A percentile compares a stretch with the other conserved stretches of the same genome.
Evolutionary conservation across 2,329 filamentous ascomycete genomes (phyloP).

Genomic region (Trichoderma guizhouense): DNA sequence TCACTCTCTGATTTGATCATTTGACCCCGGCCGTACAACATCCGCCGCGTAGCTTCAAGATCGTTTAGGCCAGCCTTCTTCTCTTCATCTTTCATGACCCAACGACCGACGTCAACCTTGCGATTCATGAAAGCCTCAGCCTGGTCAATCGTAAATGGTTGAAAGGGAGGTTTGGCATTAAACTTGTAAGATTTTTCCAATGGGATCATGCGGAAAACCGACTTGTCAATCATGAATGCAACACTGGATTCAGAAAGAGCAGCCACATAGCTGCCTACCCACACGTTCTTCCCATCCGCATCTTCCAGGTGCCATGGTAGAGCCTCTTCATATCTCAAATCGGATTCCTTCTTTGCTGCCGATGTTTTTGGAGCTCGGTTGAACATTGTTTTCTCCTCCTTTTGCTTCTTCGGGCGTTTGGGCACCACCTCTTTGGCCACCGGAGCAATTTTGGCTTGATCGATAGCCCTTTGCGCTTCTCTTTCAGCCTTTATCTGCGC

Average conservation of each 20-base stretch:
- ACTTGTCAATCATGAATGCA: slow-evolving; percentile 68
- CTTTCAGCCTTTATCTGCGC: slow-evolving; percentile 74
- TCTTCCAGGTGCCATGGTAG: slow-evolving; percentile 96
- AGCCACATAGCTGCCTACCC: slow-evolving; percentile 87
- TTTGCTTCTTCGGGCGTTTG: slow-evolving; percentile 59
- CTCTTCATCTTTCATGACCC: slow-evolving; percentile 70
- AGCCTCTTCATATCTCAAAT: slow-evolving; percentile 87
- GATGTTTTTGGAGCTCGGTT: slow-evolving; percentile 76
- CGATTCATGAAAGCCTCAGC: slow-evolving; percentile 80
- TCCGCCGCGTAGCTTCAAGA: slow-evolving; percentile 55
- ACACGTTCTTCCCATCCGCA: slow-evolving; percentile 90
- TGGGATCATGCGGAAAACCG: slow-evolving; percentile 79
- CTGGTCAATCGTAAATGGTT: slow-evolving; percentile 75
- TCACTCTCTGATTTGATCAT: slow-evolving; percentile 66
- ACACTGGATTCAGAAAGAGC: slow-evolving; percentile 83
- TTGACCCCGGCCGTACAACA: slow-evolving; percentile 51
- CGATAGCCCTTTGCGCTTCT: slow-evolving; percentile 80
- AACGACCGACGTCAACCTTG: slow-evolving; percentile 72
- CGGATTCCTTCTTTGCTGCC: slow-evolving; percentile 71
- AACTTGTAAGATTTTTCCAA: slow-evolving; percentile 96
- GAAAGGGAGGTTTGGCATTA: slow-evolving; percentile 73
- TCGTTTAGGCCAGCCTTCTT: slow-evolving; percentile 55
- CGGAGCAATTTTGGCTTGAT: slow-evolving; percentile 90
- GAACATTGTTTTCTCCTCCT: slow-evolving; percentile 82
- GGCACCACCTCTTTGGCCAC: slow-evolving; percentile 58